These are phyloP conservation scores for Leccinum disarticulatum DNA, from an alignment of 768 basidiomycete genomes.

Conservation along the genomic window DNA sequence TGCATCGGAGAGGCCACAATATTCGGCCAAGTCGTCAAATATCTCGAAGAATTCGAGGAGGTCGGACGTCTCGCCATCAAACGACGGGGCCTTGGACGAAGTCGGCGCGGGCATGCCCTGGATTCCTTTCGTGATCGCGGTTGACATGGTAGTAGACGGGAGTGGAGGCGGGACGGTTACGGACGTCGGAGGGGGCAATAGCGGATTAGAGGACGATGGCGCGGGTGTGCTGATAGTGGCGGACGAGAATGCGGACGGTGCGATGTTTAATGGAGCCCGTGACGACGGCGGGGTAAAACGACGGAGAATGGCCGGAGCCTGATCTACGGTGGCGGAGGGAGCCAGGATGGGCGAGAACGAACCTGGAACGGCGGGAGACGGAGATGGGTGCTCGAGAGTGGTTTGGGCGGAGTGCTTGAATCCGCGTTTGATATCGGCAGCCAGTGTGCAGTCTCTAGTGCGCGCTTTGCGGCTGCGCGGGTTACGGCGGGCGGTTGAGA, in stretches of 20 bases:
- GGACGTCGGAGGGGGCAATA: not conserved
- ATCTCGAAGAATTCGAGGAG: conserved; percentile 4
- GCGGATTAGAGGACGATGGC: not conserved
- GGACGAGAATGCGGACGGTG: not conserved
- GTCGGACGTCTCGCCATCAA: conserved; percentile 2
- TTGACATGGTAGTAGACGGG: not conserved
- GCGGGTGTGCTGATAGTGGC: not conserved
- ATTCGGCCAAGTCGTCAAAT: conserved; percentile 1
- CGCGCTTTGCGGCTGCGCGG: too few relatives aligned
- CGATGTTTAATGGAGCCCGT: not conserved
- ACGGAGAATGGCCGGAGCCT: not conserved
- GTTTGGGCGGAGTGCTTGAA: too few relatives aligned
- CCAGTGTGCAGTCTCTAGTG: too few relatives aligned
- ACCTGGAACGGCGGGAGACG: not conserved
- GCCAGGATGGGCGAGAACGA: not conserved
- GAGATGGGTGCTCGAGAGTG: too few relatives aligned
- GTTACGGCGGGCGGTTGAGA: too few relatives aligned
- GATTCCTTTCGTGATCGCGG: not conserved
- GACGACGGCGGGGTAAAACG: not conserved
- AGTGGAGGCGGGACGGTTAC: not conserved
- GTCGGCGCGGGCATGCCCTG: not conserved
- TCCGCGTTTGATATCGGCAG: too few relatives aligned
- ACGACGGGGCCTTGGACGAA: not conserved
- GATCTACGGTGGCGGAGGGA: not conserved
- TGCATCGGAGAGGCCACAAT: not conserved